Base-by-base conservation (phyloP, 331 rosid genomes). In the Quercus phellos region DNA sequence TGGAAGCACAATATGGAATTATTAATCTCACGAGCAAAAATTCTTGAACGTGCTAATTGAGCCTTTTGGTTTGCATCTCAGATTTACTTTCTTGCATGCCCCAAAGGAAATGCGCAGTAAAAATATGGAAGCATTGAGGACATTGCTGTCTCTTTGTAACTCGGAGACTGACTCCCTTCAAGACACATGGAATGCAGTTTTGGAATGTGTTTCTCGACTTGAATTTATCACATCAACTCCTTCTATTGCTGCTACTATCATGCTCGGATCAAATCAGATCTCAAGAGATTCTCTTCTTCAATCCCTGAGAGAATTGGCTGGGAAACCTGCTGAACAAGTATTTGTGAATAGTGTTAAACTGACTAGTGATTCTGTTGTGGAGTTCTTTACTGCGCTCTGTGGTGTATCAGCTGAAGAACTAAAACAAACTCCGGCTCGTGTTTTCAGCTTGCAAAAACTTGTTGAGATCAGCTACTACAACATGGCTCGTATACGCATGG, bases 71-170 rank as follows among this genome's bases (percentile, higher is more conserved):
- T 75, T 87, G 81, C 64, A 50, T 79, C 79, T 70, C 94, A 96
- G 99, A 88, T 93, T 96, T 81, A 96, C 96, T 79, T 96, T 93
- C 92, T 90, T 96, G 89, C 99, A 96, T 85, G 93, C 99, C 32
- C 99, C 99, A 42, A 96, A 91, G 90, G 99, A 96, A 81, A 96
- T 96, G 99, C 98, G 97, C 56, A 88, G 99, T 84, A 96, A 96
- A 90, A 96, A 96, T 81, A 96, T 89, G 76, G 99, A 96, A 88
- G 98, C 99, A 64, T 84, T 96, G 83, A 88, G 94, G 70, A 93
- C 93, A 24, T 89, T 96, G 75, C 85, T 96, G 79, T 59, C 86
- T 68, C 88, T 96, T 56, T 88, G 97, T 76, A 98, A 91, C 74
- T 90, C 89, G 17, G 97, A 90, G 84, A 87, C 87, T 60, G 94